A percentile compares a stretch with the other conserved stretches of the same genome.
phyloP scores from a whole-genome alignment of 23 red algal genomes.

The Cyanidioschyzon merolae region DNA sequence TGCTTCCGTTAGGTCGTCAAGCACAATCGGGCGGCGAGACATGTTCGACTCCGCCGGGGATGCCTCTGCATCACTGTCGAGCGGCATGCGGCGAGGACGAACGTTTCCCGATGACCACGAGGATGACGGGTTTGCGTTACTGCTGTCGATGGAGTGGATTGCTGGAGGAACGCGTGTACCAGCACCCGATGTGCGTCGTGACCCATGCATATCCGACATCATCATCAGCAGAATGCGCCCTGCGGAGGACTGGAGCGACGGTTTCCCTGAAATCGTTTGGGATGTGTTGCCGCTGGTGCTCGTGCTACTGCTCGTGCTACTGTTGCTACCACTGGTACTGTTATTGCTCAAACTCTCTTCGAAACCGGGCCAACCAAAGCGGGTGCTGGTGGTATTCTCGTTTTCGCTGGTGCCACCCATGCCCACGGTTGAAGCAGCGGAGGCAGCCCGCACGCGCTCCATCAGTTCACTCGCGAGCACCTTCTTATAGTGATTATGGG shows the following conservation, averaged over 20 bases:
- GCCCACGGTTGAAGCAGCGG: slow-evolving; percentile 28
- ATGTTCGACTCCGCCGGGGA: not conserved
- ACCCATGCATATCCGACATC: slow-evolving; percentile 10
- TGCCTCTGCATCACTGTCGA: not conserved
- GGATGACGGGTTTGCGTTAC: not conserved
- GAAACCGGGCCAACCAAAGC: not conserved
- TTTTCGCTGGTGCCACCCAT: not conserved
- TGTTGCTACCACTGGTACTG: not conserved
- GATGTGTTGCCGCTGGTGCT: not conserved
- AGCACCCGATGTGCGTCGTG: not conserved
- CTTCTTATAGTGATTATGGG: slow-evolving; percentile 90
- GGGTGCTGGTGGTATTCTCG: not conserved
- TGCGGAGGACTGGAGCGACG: not conserved
- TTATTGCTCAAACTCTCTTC: not conserved
- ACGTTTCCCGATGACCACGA: not conserved
- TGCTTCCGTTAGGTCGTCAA: not conserved
- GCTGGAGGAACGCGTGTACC: not conserved
- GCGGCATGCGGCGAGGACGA: not conserved
- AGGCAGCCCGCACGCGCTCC: slow-evolving; percentile 16
- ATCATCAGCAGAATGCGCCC: slow-evolving; percentile 10
- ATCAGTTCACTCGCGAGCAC: slow-evolving; percentile 27
- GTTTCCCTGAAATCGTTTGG: not conserved
- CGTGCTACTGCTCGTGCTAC: not conserved
- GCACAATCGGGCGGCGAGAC: not conserved
- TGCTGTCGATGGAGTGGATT: not conserved